A percentile compares a stretch with the other conserved stretches of the same genome.
Conservation (phyloP, 768 basidiomycete species). For the Auricularia sp. region DNA sequence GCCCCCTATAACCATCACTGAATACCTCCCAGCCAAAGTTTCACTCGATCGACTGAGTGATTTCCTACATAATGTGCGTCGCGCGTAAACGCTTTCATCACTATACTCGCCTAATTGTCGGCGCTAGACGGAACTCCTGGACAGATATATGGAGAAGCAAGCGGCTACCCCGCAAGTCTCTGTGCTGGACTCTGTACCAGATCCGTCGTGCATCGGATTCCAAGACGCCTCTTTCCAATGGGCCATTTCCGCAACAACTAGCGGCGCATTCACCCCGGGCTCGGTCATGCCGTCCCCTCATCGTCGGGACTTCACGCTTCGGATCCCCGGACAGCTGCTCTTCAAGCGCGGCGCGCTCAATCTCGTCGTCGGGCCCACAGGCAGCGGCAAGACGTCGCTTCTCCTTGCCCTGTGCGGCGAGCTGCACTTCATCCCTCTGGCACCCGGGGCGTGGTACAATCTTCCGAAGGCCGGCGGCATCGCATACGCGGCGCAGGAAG, state of each 20-base stretch:
- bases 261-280: too few relatives aligned
- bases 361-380: constrained; percentile 9
- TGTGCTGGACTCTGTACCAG: background rate
- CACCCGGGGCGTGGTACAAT: constrained; percentile 19
- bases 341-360: constrained; percentile 9
- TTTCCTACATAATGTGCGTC: background rate
- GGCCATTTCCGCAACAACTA: constrained; percentile 8
- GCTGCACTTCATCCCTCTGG: constrained; percentile 13
- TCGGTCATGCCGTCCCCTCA: too few relatives aligned
- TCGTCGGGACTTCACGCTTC: background rate
- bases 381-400: constrained; percentile 5
- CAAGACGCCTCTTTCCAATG: constrained; percentile 10
- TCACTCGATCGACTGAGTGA: background rate
- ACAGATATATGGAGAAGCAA: constrained; percentile 14
- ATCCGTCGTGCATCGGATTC: background rate
- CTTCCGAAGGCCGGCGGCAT: constrained; percentile 25
- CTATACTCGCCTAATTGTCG: background rate
- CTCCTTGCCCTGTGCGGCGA: constrained; percentile 7
- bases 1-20: background rate
- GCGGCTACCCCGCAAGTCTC: background rate
- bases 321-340: constrained; percentile 4
- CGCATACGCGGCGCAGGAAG: constrained; percentile 26
- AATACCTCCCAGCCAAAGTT: background rate
- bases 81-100: background rate
- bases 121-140: constrained; percentile 24